Evolutionary conservation across 176 grass and related monocot genomes (phyloP), one percentile per base, ranked within the genome.

Genomic region (Miscanthus lutarioriparius): DNA sequence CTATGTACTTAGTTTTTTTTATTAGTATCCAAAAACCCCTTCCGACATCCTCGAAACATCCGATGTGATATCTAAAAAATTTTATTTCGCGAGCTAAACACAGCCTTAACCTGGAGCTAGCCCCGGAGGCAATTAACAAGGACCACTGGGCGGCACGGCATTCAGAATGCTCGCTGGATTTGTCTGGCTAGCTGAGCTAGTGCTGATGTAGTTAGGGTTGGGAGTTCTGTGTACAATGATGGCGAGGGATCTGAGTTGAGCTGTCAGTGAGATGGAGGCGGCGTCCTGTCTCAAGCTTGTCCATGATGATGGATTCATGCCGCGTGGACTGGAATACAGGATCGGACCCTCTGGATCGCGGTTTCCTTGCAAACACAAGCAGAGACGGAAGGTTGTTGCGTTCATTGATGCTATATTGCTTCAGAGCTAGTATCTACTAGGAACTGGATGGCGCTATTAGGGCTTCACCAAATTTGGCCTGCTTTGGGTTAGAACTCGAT

Each of bases 231-330:
- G 70, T 38, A 32, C 25, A 85, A 37, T 76, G 63, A 85, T 76
- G 71, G 48, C 3, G 13, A 61, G 30, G 72, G 80, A 85, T 85
- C 82, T 76, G 49, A 85, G 87, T 85, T 35, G 82, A 89, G 87
- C 77, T 85, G 87, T 85, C 77, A 76, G 16, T 70, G 72, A 58
- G 77, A 89, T 20, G 87, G 82, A 85, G 63, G 82, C 77, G 70
- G 82, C 82, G 70, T 77, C 37, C 87, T 85, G 87, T 81, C 77
- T 40, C 25, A 2, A 15, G 61, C 25, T 85, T 76, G 82, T 26
- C 33, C 64, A 70, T 88, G 66, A 63, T 74, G 25, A 3, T 39
- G 83, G 53, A 72, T 75, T 37, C 0, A 40, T 47, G 17, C 70
- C 75, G 83, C 51, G 58, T 83, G 58, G 82, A 83, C 41, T 45